phyloP scores from a whole-genome alignment of 257 asterid species.

The Fraxinus pennsylvanica region DNA sequence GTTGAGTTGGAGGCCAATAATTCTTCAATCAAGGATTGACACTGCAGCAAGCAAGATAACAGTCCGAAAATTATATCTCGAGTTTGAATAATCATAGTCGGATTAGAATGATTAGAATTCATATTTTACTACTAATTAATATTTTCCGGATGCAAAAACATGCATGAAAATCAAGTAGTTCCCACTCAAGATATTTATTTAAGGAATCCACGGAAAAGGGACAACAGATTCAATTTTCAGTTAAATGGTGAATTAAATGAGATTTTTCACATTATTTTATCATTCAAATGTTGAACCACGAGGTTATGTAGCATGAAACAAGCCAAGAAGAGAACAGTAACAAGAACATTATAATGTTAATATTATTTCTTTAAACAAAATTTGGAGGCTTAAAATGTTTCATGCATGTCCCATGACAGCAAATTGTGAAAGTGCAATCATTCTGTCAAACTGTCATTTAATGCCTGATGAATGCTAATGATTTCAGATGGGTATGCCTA shows the following conservation, averaged over 20 bases:
- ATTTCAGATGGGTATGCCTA: background rate
- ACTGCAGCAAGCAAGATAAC: constrained; percentile 52
- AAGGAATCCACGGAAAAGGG: background rate
- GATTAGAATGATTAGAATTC: constrained; percentile 18
- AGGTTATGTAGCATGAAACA: constrained; percentile 1
- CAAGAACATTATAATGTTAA: background rate
- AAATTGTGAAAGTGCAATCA: background rate
- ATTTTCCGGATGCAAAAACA: background rate
- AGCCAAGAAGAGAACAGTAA: background rate
- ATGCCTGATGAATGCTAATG: background rate
- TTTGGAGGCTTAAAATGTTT: background rate
- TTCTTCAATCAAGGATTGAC: constrained; percentile 87
- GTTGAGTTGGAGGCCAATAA: constrained; percentile 87
- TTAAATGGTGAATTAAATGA: background rate
- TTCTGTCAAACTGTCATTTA: background rate
- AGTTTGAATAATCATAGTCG: constrained; percentile 9
- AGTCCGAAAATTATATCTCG: constrained; percentile 23
- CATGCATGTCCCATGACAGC: background rate
- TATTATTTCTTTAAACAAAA: background rate
- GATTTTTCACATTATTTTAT: background rate
- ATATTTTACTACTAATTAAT: constrained; percentile 8
- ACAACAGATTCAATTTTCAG: background rate
- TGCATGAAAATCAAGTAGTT: background rate
- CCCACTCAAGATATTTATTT: background rate
- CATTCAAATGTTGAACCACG: background rate